A percentile compares a stretch with the other conserved stretches of the same genome.
Evolutionary conservation across 345 rosid genomes (phyloP).

Genomic region (Brassica cretica): DNA sequence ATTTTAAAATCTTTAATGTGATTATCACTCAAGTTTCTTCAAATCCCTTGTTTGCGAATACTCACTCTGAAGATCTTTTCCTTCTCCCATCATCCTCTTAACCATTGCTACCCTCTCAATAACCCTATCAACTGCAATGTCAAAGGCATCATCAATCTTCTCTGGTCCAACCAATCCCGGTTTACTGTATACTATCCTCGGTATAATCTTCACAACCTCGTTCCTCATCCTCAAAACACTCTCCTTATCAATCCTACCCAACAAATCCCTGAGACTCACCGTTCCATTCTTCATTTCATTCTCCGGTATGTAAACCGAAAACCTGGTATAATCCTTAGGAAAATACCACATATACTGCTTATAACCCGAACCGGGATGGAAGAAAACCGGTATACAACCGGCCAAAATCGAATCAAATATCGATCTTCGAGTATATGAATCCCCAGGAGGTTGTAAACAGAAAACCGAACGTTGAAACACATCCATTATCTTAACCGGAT

Average conservation of each 20-base stretch:
- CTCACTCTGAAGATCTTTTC: constrained; percentile 28
- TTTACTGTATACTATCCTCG: constrained; percentile 51
- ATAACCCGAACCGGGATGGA: constrained; percentile 54
- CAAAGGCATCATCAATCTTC: constrained; percentile 52
- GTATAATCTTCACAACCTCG: constrained; percentile 52
- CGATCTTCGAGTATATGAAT: constrained; percentile 60
- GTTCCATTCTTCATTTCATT: constrained; percentile 30
- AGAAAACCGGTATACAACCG: constrained; percentile 72
- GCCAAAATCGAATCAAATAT: constrained; percentile 62
- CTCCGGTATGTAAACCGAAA: constrained; percentile 49
- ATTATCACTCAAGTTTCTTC: constrained; percentile 10
- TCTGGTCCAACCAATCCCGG: constrained; percentile 35
- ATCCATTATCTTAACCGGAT: constrained; percentile 49
- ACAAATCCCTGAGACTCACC: constrained; percentile 33
- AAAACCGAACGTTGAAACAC: constrained; percentile 47
- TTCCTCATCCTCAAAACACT: constrained; percentile 43
- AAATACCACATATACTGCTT: constrained; percentile 62
- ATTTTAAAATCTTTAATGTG: neutral
- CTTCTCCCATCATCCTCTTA: constrained; percentile 32
- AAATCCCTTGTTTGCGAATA: constrained; percentile 32
- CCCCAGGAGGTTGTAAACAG: constrained; percentile 65
- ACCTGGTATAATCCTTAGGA: constrained; percentile 47
- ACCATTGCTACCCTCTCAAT: constrained; percentile 44
- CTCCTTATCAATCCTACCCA: constrained; percentile 19
- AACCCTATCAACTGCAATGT: constrained; percentile 45